A percentile compares a stretch with the other conserved stretches of the same genome.
These are phyloP conservation scores for Atalantia buxifolia DNA, from an alignment of 345 rosid species.

Conservation along the genomic window DNA sequence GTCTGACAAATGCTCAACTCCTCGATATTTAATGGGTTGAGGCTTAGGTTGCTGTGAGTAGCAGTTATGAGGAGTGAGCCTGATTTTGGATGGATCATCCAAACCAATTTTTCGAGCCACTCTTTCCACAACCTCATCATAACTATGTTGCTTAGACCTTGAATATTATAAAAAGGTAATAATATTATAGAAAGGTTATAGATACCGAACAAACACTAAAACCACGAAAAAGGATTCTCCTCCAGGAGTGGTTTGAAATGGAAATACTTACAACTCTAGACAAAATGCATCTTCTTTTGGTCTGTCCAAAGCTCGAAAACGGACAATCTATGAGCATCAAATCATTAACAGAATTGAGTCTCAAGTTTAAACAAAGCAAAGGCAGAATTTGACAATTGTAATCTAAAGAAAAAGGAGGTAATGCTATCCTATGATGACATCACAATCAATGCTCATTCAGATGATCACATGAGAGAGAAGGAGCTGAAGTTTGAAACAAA, in stretches of 20 bases:
- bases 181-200: conserved; percentile 14
- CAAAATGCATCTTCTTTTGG: conserved; percentile 89
- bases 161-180: conserved; percentile 18
- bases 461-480: not conserved
- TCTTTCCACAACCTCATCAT: conserved; percentile 88
- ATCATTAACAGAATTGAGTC: conserved; percentile 16
- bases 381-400: not conserved
- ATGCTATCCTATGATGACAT: not conserved
- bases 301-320: conserved; percentile 79
- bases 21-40: conserved; percentile 82
- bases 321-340: conserved; percentile 57
- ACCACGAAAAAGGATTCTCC: conserved; percentile 4
- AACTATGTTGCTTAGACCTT: conserved; percentile 86
- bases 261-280: conserved; percentile 75
- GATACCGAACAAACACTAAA: conserved; percentile 2
- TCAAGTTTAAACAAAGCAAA: not conserved
- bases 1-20: conserved; percentile 82
- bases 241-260: not conserved
- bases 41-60: conserved; percentile 99
- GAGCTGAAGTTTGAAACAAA: not conserved
- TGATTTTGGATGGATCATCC: conserved; percentile 83
- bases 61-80: conserved; percentile 98
- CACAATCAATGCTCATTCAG: not conserved
- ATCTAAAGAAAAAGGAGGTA: not conserved
- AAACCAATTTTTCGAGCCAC: conserved; percentile 81